Conservation (phyloP, 345 rosid genomes). For the Cardamine chenopodiifolia region DNA sequence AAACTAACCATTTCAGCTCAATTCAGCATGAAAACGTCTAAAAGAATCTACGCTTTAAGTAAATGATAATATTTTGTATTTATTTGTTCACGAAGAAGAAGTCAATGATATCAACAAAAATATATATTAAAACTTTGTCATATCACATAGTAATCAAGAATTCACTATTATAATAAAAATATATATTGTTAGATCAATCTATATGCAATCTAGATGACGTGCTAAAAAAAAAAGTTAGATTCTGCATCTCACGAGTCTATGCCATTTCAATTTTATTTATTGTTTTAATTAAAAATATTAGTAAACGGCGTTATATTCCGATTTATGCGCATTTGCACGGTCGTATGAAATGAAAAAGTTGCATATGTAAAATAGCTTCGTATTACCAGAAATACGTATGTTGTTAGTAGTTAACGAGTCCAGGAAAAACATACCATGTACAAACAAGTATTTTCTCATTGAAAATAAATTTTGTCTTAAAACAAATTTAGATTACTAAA, state of each 20-base stretch:
- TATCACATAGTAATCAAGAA: not conserved
- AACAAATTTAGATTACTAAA: too few species aligned
- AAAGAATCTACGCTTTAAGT: not conserved
- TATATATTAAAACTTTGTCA: not conserved
- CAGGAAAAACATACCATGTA: not conserved
- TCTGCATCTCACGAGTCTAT: not conserved
- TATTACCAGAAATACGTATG: not conserved
- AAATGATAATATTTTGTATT: slow-evolving; percentile 7
- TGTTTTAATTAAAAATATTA: not conserved
- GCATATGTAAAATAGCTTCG: not conserved
- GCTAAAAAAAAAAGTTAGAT: not conserved
- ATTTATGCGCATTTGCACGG: not conserved
- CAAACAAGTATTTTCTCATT: not conserved
- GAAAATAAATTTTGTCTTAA: too few species aligned
- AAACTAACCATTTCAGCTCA: not conserved
- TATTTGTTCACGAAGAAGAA: not conserved
- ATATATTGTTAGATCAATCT: not conserved
- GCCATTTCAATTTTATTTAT: not conserved
- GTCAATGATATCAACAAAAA: not conserved
- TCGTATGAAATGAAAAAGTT: not conserved
- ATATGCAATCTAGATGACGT: not conserved
- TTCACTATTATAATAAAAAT: not conserved
- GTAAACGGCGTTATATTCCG: not conserved
- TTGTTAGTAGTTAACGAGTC: not conserved
- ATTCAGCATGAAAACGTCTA: not conserved